Evolutionary conservation across 805 yeast genomes (phyloP).

Genomic region (Brettanomyces anomalus): DNA sequence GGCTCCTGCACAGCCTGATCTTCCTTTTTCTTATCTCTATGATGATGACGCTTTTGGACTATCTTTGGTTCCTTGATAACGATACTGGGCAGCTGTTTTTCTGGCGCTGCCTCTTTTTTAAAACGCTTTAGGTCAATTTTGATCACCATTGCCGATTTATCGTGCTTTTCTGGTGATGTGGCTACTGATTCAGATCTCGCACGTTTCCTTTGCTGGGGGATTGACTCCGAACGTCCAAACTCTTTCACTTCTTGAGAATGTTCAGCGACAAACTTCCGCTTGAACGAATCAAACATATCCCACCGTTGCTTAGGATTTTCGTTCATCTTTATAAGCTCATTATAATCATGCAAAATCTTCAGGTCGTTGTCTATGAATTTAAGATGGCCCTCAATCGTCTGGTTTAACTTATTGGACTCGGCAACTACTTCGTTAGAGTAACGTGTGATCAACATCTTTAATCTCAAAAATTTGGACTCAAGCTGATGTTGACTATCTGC

Average conservation of each 20-base stretch:
- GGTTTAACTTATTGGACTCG: slow-evolving; percentile 18
- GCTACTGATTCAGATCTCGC: not conserved
- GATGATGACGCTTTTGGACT: not conserved
- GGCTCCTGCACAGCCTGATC: slow-evolving; percentile 4
- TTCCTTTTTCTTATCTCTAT: not conserved
- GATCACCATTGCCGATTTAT: not conserved
- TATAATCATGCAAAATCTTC: slow-evolving; percentile 14
- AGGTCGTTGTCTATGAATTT: slow-evolving; percentile 18
- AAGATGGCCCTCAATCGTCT: slow-evolving; percentile 16
- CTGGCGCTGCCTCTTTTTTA: slow-evolving; percentile 1
- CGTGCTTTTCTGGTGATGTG: not conserved
- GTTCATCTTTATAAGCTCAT: slow-evolving; percentile 6
- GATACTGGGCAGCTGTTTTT: not conserved
- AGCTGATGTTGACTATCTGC: not conserved
- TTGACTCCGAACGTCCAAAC: not conserved
- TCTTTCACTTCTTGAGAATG: not conserved
- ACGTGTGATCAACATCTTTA: slow-evolving; percentile 8
- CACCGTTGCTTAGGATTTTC: slow-evolving; percentile 6
- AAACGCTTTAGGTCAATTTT: slow-evolving; percentile 1
- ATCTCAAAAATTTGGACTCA: slow-evolving; percentile 1
- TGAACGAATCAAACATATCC: slow-evolving; percentile 16
- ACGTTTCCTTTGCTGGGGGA: not conserved
- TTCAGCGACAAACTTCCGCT: slow-evolving; percentile 10
- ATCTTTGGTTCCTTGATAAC: not conserved
- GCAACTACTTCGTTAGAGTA: slow-evolving; percentile 17